A percentile compares a stretch with the other conserved stretches of the same genome.
phyloP scores from a whole-genome alignment of 208 protist genomes.

The Leishmania arabica region DNA sequence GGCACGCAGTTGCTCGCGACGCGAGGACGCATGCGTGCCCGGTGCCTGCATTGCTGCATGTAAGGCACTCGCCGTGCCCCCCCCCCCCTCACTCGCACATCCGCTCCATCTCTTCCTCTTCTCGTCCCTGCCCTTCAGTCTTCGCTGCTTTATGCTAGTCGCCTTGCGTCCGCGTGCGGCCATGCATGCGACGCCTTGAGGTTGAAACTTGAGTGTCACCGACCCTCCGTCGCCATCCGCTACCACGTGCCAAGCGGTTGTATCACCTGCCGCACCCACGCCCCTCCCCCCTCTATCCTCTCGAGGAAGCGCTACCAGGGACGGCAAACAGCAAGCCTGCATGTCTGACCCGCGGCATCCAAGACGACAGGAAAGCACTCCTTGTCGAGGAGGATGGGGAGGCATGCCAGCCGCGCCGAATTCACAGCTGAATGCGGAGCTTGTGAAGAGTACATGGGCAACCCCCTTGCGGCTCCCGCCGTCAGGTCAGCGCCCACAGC shows the following conservation, averaged over 20 bases:
- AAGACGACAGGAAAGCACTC: not conserved
- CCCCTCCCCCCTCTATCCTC: not conserved
- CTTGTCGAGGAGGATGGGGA: constrained; percentile 3
- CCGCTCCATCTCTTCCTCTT: not conserved
- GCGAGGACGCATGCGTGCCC: not conserved
- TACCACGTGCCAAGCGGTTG: not conserved
- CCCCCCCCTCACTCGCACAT: not conserved
- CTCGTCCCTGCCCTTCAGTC: not conserved
- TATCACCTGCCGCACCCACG: not conserved
- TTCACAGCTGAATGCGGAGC: constrained; percentile 21
- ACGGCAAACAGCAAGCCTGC: not conserved
- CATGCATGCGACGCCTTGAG: not conserved
- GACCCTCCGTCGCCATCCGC: not conserved
- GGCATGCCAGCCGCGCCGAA: constrained; percentile 21
- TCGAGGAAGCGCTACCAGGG: not conserved
- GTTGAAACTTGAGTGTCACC: not conserved
- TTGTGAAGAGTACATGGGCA: constrained; percentile 12
- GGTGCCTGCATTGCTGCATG: not conserved
- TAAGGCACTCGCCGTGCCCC: too few relatives aligned
- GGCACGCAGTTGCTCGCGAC: not conserved
- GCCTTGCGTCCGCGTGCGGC: not conserved
- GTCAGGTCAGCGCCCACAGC: not conserved
- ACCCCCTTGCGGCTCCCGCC: not conserved
- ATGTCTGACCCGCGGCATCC: not conserved
- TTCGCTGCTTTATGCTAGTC: not conserved